These are phyloP conservation scores for Melaleuca quinquenervia DNA, from an alignment of 345 rosid genomes.

Conservation along the genomic window DNA sequence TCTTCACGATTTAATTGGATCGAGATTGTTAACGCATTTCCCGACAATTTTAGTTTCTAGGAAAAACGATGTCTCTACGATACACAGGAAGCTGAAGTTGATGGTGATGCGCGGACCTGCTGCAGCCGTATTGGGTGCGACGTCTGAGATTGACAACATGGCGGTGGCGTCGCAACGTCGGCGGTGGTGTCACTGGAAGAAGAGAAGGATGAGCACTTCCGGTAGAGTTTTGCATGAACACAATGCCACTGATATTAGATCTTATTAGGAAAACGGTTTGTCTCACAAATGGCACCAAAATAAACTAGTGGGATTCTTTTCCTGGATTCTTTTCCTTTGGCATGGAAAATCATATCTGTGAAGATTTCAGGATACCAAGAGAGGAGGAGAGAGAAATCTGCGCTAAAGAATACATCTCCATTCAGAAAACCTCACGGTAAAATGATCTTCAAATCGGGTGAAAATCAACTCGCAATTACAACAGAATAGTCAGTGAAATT, in stretches of 20 bases:
- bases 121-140: too few relatives aligned
- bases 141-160: neutral
- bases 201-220: neutral
- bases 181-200: neutral
- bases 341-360: neutral
- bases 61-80: neutral
- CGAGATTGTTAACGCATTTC: neutral
- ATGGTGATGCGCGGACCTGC: neutral
- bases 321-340: too few relatives aligned
- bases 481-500: neutral
- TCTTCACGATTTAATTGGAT: neutral
- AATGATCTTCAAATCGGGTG: neutral
- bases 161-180: too few relatives aligned
- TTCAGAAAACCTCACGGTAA: neutral
- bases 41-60: too few relatives aligned
- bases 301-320: neutral
- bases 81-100: neutral
- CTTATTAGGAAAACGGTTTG: neutral
- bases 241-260: neutral
- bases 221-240: neutral
- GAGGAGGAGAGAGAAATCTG: neutral
- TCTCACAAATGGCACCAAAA: neutral
- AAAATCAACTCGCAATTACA: neutral
- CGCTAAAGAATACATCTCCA: neutral
- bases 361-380: neutral